These are phyloP conservation scores for Scedosporium apiospermum DNA, from an alignment of 2,329 filamentous ascomycete genomes.

Conservation along the genomic window DNA sequence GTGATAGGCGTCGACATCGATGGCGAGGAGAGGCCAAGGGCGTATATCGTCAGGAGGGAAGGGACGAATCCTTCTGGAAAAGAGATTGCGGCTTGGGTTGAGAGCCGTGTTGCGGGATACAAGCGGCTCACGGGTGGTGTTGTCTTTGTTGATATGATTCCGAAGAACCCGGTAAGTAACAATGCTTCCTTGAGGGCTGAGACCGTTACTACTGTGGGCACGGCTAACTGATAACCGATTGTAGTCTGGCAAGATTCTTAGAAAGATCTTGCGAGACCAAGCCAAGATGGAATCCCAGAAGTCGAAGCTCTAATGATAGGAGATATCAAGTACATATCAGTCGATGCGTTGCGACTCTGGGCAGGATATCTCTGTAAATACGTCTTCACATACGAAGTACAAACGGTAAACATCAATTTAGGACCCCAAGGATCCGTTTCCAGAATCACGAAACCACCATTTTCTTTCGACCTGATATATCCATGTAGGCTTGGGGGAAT, in stretches of 20 bases:
- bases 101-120: constrained; percentile 49
- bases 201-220: neutral
- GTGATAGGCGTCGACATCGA: constrained; percentile 50
- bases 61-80: constrained; percentile 48
- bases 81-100: constrained; percentile 56
- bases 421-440: no score
- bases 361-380: no score
- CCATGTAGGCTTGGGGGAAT: no score
- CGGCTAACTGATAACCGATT: neutral
- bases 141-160: constrained; percentile 56
- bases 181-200: neutral
- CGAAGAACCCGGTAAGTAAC: constrained; percentile 40
- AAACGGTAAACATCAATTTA: no score
- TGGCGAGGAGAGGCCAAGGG: constrained; percentile 50
- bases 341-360: no score
- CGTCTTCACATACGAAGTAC: no score
- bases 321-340: neutral
- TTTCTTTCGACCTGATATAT: no score
- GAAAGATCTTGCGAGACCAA: constrained; percentile 48
- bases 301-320: neutral
- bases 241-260: constrained; percentile 57
- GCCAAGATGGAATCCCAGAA: constrained; percentile 22
- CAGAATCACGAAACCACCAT: no score
- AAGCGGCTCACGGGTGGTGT: constrained; percentile 65
- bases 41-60: constrained; percentile 51